Percentiles rank a stretch among this genome's conserved stretches.
Conservation (phyloP, 2,329 filamentous ascomycete species). For the Dothideomycetes sp. region DNA sequence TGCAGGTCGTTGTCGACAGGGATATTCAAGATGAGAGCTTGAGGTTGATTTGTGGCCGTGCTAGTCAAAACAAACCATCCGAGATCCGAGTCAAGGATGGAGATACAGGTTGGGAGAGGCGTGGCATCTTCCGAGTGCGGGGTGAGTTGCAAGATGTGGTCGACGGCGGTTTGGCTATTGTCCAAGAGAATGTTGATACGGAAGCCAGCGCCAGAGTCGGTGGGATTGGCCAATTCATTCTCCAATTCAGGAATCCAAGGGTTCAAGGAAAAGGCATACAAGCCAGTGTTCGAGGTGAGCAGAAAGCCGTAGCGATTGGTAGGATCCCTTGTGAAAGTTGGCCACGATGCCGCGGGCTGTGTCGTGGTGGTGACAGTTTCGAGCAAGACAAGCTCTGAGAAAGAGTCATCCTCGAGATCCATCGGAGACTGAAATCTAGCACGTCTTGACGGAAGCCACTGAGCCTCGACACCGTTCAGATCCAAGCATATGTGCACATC, state of each 20-base stretch:
- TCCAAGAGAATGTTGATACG: conserved; percentile 46
- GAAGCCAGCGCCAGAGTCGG: conserved; percentile 42
- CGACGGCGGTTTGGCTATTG: conserved; percentile 35
- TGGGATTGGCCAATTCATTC: conserved; percentile 42
- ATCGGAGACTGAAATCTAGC: conserved; percentile 1
- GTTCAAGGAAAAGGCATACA: conserved; percentile 44
- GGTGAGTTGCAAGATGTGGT: conserved; percentile 32
- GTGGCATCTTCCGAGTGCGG: conserved; percentile 24
- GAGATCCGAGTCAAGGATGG: conserved; percentile 45
- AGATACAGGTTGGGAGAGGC: conserved; percentile 28
- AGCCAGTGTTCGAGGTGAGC: conserved; percentile 42
- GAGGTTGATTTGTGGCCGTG: conserved; percentile 34
- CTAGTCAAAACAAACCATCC: conserved; percentile 47
- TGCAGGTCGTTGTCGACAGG: conserved; percentile 20
- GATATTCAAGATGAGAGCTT: conserved; percentile 41
- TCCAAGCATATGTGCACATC: conserved; percentile 50
- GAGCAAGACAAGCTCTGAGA: conserved; percentile 23
- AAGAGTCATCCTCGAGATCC: conserved; percentile 14
- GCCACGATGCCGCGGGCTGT: conserved; percentile 25
- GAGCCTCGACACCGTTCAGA: conserved; percentile 49
- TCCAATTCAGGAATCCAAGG: conserved; percentile 47
- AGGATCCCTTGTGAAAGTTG: conserved; percentile 41
- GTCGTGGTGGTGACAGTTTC: conserved; percentile 26
- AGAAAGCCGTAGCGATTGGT: conserved; percentile 48
- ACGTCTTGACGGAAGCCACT: conserved; percentile 44